Percentiles rank a stretch among this genome's conserved stretches.
Conservation (phyloP, 306 rosid genomes). For the Gillenia trifoliata region DNA sequence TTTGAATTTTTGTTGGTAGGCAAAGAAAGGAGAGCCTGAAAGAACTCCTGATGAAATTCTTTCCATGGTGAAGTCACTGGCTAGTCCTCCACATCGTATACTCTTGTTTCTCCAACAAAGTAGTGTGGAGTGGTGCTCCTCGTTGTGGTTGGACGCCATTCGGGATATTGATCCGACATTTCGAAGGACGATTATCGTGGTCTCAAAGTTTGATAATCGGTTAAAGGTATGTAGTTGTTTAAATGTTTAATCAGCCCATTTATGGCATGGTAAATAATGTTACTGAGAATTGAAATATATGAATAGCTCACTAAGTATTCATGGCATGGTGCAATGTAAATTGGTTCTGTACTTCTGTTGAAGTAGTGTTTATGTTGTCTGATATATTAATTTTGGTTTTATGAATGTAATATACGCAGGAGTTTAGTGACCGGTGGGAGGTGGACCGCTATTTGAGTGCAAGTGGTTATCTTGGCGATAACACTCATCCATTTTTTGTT, state of each 20-base stretch:
- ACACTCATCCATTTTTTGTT: conserved; percentile 68
- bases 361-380: background rate
- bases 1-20: conserved; percentile 41
- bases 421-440: conserved; percentile 91
- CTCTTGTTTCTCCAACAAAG: conserved; percentile 95
- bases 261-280: background rate
- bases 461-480: conserved; percentile 88
- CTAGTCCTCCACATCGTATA: conserved; percentile 90
- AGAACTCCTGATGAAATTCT: conserved; percentile 91
- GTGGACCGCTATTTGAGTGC: conserved; percentile 98
- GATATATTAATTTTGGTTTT: conserved; percentile 13
- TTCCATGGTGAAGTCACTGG: conserved; percentile 90
- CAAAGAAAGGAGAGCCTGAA: conserved; percentile 95
- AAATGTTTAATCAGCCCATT: background rate
- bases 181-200: conserved; percentile 74
- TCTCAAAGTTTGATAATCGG: conserved; percentile 97
- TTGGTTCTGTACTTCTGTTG: background rate
- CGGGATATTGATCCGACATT: conserved; percentile 88
- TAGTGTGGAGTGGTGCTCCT: conserved; percentile 98
- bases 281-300: background rate
- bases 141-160: conserved; percentile 75
- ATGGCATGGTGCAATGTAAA: background rate
- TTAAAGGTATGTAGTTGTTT: conserved; percentile 57
- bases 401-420: conserved; percentile 44
- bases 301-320: background rate